These are phyloP conservation scores for Pseudopyrenochaeta lycopersici DNA, from an alignment of 2,329 filamentous ascomycete genomes.

Conservation along the genomic window DNA sequence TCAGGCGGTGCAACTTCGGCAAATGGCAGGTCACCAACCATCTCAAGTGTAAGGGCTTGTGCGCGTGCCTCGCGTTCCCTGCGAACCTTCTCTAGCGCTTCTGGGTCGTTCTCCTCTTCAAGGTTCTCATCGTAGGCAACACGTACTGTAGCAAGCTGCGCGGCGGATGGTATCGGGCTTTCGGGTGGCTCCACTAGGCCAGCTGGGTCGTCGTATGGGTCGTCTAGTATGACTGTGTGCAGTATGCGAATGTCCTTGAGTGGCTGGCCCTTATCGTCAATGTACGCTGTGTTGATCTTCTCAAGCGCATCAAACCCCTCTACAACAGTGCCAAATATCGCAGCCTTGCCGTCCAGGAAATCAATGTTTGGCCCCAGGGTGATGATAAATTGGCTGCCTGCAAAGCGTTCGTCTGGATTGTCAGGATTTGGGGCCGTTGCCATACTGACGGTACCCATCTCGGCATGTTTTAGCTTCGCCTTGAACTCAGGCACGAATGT, in stretches of 20 bases:
- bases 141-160: constrained; percentile 88
- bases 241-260: constrained; percentile 94
- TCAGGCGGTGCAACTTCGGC: constrained; percentile 97
- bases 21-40: constrained; percentile 97
- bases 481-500: constrained; percentile 87
- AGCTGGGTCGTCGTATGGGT: constrained; percentile 85
- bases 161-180: constrained; percentile 82
- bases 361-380: constrained; percentile 90
- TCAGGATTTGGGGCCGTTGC: constrained; percentile 81
- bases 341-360: constrained; percentile 90
- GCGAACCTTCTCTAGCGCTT: constrained; percentile 78
- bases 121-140: constrained; percentile 90
- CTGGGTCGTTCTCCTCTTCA: constrained; percentile 80
- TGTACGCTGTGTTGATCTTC: constrained; percentile 89
- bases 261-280: constrained; percentile 85
- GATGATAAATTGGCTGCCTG: constrained; percentile 92
- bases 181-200: constrained; percentile 79
- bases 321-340: constrained; percentile 93
- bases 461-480: constrained; percentile 85
- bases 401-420: constrained; percentile 82
- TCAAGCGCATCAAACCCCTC: constrained; percentile 95
- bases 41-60: constrained; percentile 93
- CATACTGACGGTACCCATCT: constrained; percentile 95
- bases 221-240: constrained; percentile 90
- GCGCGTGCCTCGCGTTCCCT: constrained; percentile 91